Evolutionary conservation across 164 flowering plant species (phyloP).

Genomic region (Echeveria elegans): DNA sequence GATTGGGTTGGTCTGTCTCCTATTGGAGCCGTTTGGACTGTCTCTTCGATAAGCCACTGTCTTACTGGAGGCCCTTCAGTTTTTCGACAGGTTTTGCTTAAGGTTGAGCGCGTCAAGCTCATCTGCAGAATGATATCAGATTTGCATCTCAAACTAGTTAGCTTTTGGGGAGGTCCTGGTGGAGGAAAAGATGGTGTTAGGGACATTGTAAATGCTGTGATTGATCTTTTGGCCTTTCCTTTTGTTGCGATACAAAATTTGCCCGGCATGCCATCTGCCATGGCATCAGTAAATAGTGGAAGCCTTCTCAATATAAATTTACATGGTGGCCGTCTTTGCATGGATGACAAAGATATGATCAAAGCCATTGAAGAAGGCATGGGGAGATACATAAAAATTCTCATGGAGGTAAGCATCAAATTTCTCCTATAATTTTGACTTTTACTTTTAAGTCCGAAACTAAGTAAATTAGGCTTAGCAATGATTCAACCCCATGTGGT

Average conservation of each 20-base stretch:
- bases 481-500: too few species aligned
- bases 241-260: conserved; percentile 79
- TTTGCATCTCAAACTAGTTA: conserved; percentile 63
- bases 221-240: conserved; percentile 92
- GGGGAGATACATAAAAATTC: conserved; percentile 66
- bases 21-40: conserved; percentile 70
- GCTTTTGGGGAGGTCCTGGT: conserved; percentile 82
- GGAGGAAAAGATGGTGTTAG: conserved; percentile 79
- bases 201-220: conserved; percentile 55
- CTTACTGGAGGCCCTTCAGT: conserved; percentile 63
- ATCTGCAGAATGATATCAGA: conserved; percentile 54
- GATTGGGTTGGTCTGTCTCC: conserved; percentile 69
- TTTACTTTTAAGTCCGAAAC: too few species aligned
- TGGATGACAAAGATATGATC: conserved; percentile 58
- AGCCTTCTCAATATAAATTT: conserved; percentile 70
- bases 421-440: too few species aligned
- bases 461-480: too few species aligned
- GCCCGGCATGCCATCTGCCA: conserved; percentile 63
- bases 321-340: conserved; percentile 60
- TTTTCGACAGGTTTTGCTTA: conserved; percentile 66
- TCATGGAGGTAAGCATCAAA: conserved; percentile 57
- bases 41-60: conserved; percentile 71
- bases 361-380: conserved; percentile 67
- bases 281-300: conserved; percentile 89
- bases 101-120: conserved; percentile 52